Conservation (phyloP, 73 alveolate genomes). For the Paramecium tetraurelia region DNA sequence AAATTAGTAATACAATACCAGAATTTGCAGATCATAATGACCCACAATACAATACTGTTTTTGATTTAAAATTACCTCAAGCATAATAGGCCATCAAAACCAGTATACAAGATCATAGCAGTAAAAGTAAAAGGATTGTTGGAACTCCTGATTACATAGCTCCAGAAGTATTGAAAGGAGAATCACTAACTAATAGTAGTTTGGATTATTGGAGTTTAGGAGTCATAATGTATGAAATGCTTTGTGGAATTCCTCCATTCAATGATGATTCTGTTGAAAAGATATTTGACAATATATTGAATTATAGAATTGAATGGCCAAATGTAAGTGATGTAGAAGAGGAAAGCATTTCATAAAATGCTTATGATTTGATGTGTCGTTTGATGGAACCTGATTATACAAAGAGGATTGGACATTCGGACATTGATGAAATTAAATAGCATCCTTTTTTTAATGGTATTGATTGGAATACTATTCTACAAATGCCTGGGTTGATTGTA, state of each 20-base stretch:
- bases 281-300: slow-evolving; percentile 69
- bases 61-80: slow-evolving; percentile 29
- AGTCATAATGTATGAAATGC: slow-evolving; percentile 75
- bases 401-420: slow-evolving; percentile 85
- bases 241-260: slow-evolving; percentile 74
- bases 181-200: slow-evolving; percentile 30
- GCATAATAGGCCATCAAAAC: slow-evolving; percentile 29
- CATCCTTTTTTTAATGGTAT: slow-evolving; percentile 86
- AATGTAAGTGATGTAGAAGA: slow-evolving; percentile 70
- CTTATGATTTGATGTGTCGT: slow-evolving; percentile 82
- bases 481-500: slow-evolving; percentile 37
- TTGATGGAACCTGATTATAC: slow-evolving; percentile 75
- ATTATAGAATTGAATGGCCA: slow-evolving; percentile 68
- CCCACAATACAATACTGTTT: slow-evolving; percentile 14
- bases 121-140: slow-evolving; percentile 58
- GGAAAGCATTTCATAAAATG: slow-evolving; percentile 79
- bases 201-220: slow-evolving; percentile 71
- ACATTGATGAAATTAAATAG: slow-evolving; percentile 83
- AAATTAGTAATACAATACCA: neutral
- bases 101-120: slow-evolving; percentile 25
- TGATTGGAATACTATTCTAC: slow-evolving; percentile 69
- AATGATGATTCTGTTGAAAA: slow-evolving; percentile 65
- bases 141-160: slow-evolving; percentile 73
- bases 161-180: slow-evolving; percentile 72
- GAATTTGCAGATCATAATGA: slow-evolving; percentile 31